Evolutionary conservation across 306 rosid species (phyloP), one percentile per base, ranked within the genome.

Genomic region (Vigna trinervia): DNA sequence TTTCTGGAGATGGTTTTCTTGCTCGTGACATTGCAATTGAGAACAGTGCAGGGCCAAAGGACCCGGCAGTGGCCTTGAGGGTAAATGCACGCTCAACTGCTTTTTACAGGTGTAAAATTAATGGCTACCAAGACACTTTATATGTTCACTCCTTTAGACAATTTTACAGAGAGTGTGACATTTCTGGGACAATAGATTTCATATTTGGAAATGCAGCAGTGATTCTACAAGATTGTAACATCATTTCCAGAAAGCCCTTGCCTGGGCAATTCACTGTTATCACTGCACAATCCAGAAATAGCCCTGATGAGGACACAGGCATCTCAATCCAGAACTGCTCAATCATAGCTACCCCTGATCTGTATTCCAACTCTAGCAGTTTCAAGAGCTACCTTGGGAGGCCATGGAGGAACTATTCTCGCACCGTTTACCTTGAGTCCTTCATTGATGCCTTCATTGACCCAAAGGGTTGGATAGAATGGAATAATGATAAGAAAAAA

Each of bases 121-220:
- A 66, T 56, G 92, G 97, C 56, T 82, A 81, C 87, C 94, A 92
- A 73, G 97, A 90, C 89, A 85, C 90, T 0, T 47, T 92, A 1
- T 90, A 89, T 39, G 94, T 79, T 10, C 97, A 92, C 83, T 92
- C 97, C 6, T 89, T 87, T 28, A 78, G 96, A 41, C 97, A 92
- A 46, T 92, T 92, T 82, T 92, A 87, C 5, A 47, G 96, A 68
- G 97, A 92, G n/a, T 90, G 97, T 59, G 86, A 93, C 87, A 90
- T 93, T 15, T 86, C 68, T 11, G 98, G 96, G 10, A 93, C 96
- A 69, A 76, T 93, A 47, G 98, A 90, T 71, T 93, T 62, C 88
- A 85, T 93, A 73, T 93, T 89, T 71, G 98, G 98, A 0, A 93
- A 93, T 59, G 96, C 98, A 0, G 94, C 90, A 0, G 94, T 81